Evolutionary conservation across 208 protist species (phyloP).

Genomic region (Crithidia thermophila): DNA sequence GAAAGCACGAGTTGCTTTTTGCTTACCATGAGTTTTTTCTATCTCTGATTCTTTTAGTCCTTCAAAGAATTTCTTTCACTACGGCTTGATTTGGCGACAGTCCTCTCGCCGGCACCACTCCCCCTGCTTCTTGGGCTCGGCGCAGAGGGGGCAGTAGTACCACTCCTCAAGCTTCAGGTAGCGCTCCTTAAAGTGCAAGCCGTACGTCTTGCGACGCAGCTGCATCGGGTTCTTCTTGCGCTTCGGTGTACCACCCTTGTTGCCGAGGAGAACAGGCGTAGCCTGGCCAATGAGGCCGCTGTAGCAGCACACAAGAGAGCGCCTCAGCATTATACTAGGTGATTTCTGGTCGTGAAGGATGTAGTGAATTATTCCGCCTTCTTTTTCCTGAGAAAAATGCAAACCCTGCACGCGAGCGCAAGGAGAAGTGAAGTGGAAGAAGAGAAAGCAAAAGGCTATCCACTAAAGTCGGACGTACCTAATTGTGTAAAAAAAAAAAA

Average conservation of each 20-base stretch:
- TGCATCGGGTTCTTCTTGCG: constrained; percentile 91
- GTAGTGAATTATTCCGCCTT: too few species aligned
- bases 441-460: too few species aligned
- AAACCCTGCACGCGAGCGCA: too few species aligned
- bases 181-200: constrained; percentile 91
- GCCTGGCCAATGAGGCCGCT: constrained; percentile 51
- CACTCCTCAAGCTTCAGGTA: constrained; percentile 89
- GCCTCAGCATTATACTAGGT: constrained; percentile 48
- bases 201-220: constrained; percentile 82
- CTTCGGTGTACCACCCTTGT: constrained; percentile 91
- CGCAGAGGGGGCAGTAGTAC: constrained; percentile 93
- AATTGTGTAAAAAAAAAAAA: too few species aligned
- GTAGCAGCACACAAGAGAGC: constrained; percentile 32
- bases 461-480: too few species aligned
- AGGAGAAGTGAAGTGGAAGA: too few species aligned
- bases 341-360: too few species aligned
- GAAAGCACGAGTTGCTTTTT: not conserved
- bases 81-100: constrained; percentile 92
- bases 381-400: too few species aligned
- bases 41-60: not conserved
- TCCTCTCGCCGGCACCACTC: constrained; percentile 92
- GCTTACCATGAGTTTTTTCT: not conserved
- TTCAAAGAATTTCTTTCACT: constrained; percentile 16
- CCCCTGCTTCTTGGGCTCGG: constrained; percentile 89
- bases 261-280: constrained; percentile 73